Base-by-base conservation (phyloP, 1,284 basidiomycete species). In the Schizopora paradoxa region DNA sequence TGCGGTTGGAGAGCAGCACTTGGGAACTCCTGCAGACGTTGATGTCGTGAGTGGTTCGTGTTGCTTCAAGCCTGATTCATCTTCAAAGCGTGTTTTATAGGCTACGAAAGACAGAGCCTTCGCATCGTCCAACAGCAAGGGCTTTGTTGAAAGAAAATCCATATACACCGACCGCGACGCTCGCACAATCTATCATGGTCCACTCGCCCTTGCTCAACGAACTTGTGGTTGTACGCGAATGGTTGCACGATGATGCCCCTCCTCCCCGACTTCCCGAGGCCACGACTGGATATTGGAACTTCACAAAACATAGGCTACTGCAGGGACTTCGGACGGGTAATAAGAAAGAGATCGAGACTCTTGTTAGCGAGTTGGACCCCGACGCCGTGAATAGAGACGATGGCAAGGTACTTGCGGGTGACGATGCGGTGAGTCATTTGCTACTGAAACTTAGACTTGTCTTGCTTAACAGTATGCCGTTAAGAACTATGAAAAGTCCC, bases 11-110 rank as follows among this genome's bases (percentile, higher is more conserved):
- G 61, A 71, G 78, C 35, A 82, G 86, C 60, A 91, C 90, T 1
- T 92, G 90, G 90, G 75, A 73, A 1, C 69, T 92, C 0, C 59
- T 91, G 3, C 86, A 90, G 60, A 77, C 78, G 3, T 68, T 92
- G 13, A 77, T 83, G 68, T 74, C 82, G 79, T 84, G 58, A 55
- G 70, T 63, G 16, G 5, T 52, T 22, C 23, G n/a, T 18, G n/a
- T 41, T 38, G 28, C 34, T 6, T 51, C 32, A 13, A 35, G 10
- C 19, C 34, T 46, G 45, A 26, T 49, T n/a, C n/a, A n/a, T n/a
- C n/a, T n/a, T n/a, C n/a, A n/a, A n/a, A n/a, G n/a, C 4, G 18
- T 7, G n/a, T 7, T 41, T 18, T 35, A 16, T 53, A 86, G 83
- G 13, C 69, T 76, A 18, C 77, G 86, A 33, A 83, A 83, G 67